Conservation (phyloP, 441 rosid genomes). For the Euphorbia celastroides region DNA sequence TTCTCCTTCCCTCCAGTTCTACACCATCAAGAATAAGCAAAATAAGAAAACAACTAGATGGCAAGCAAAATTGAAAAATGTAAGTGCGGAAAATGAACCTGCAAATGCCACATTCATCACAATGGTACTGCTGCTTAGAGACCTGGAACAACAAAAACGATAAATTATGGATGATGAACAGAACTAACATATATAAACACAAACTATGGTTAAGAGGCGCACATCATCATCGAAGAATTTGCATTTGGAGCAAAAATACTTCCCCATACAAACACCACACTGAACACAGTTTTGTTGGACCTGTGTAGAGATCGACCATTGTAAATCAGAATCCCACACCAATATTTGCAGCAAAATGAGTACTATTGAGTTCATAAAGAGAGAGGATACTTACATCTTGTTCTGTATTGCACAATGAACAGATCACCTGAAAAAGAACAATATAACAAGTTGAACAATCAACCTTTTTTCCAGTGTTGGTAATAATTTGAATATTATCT, state of each 20-base stretch:
- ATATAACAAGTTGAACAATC: conserved; percentile 1
- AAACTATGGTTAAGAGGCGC: conserved; percentile 9
- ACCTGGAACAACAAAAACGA: conserved; percentile 22
- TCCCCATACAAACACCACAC: conserved; percentile 58
- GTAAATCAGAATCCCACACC: not conserved
- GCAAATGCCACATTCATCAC: conserved; percentile 56
- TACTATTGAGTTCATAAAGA: not conserved
- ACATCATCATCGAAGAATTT: conserved; percentile 57
- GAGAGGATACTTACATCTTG: conserved; percentile 41
- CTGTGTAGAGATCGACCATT: conserved; percentile 19
- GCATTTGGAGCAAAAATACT: conserved; percentile 51
- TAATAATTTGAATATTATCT: not conserved
- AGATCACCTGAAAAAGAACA: conserved; percentile 37
- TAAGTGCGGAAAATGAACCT: conserved; percentile 24
- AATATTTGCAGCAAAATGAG: not conserved
- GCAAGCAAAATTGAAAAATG: not conserved
- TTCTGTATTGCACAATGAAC: conserved; percentile 46
- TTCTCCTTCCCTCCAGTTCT: conserved; percentile 51
- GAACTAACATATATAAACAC: not conserved
- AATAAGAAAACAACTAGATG: not conserved
- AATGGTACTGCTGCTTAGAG: conserved; percentile 50
- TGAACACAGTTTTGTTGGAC: conserved; percentile 40
- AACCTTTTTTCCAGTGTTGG: not conserved
- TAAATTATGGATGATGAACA: conserved; percentile 4
- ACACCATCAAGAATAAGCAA: conserved; percentile 12